A percentile compares a stretch with the other conserved stretches of the same genome.
These are phyloP conservation scores for Candida chilensis DNA, from an alignment of 805 yeast genomes.

Conservation along the genomic window DNA sequence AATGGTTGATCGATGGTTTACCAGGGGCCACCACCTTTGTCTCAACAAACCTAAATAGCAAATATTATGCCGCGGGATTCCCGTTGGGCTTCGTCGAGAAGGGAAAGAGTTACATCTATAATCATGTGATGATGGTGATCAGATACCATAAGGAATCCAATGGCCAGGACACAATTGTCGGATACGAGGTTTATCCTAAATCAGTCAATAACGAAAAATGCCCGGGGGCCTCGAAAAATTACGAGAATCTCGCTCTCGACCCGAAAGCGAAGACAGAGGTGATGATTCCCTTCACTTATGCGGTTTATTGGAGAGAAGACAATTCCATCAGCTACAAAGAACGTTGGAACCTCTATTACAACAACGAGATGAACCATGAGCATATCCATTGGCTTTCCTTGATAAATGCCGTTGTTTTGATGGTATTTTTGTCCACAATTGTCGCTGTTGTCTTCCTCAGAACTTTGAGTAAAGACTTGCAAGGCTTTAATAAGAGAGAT, in stretches of 20 bases:
- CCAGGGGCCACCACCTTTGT: constrained; percentile 86
- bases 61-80: constrained; percentile 81
- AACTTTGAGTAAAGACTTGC: constrained; percentile 43
- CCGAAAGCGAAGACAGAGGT: constrained; percentile 26
- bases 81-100: constrained; percentile 66
- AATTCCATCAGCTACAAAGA: constrained; percentile 50
- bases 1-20: constrained; percentile 76
- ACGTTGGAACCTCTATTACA: constrained; percentile 68
- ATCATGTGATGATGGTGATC: constrained; percentile 75
- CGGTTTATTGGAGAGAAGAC: constrained; percentile 87
- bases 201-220: constrained; percentile 62
- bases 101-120: constrained; percentile 57
- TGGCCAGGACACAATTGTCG: constrained; percentile 56
- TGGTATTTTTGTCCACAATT: constrained; percentile 48
- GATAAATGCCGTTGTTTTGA: constrained; percentile 61
- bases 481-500: constrained; percentile 10
- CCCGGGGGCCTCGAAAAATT: constrained; percentile 64
- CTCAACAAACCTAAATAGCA: constrained; percentile 42
- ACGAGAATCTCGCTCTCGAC: constrained; percentile 45
- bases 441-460: constrained; percentile 57
- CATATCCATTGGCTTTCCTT: constrained; percentile 74
- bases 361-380: constrained; percentile 37
- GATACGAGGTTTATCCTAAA: constrained; percentile 84
- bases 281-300: constrained; percentile 68
- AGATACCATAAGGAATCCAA: constrained; percentile 52